phyloP scores from a whole-genome alignment of 345 rosid species.

The Eucalyptus albens region DNA sequence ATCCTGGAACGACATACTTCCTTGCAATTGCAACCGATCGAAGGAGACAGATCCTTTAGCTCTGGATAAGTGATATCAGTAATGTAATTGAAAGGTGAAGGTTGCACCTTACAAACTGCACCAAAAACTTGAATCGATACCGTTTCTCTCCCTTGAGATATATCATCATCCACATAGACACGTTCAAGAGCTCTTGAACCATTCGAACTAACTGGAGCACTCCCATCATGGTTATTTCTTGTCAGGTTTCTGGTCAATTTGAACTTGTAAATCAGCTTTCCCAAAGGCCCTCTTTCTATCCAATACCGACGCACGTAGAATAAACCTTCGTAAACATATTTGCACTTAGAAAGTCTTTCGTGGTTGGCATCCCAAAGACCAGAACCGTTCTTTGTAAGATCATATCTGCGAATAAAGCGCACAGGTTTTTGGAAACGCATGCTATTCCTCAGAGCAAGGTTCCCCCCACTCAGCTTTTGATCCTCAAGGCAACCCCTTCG shows the following conservation, averaged over 20 bases:
- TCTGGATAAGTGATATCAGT: not conserved
- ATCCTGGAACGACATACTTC: constrained; percentile 6
- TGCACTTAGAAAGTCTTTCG: not conserved
- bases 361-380: not conserved
- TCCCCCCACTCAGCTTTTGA: constrained; percentile 18
- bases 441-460: constrained; percentile 23
- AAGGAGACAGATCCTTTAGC: not conserved
- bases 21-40: not conserved
- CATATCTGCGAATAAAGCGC: not conserved
- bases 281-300: not conserved
- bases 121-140: not conserved
- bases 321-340: constrained; percentile 17
- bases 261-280: constrained; percentile 10
- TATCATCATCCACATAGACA: not conserved
- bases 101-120: not conserved
- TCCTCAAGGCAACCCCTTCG: not conserved
- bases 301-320: not conserved
- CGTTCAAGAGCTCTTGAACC: not conserved
- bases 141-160: constrained; percentile 1
- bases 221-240: not conserved
- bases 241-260: not conserved
- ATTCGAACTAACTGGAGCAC: not conserved
- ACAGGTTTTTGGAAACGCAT: not conserved
- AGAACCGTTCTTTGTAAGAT: not conserved
- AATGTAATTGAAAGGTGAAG: not conserved